Conservation (phyloP, 2,329 filamentous ascomycete genomes). For the Hawksworthiomyces lignivorus region DNA sequence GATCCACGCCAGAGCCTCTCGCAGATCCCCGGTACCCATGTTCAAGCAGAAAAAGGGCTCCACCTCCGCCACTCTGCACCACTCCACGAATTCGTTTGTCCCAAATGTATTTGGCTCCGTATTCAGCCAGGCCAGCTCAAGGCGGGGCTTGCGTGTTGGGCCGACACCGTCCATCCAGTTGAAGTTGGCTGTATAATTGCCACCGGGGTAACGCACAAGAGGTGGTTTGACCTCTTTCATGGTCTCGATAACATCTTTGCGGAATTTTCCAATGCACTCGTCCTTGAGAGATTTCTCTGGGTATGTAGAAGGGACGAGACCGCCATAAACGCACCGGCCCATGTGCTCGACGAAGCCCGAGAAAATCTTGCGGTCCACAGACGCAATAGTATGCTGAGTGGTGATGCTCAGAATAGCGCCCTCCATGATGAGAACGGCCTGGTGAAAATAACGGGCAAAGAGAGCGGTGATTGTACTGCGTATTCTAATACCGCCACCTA, state of each 20-base stretch:
- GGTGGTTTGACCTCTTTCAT: constrained; percentile 68
- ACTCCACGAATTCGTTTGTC: constrained; percentile 80
- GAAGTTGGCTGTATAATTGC: constrained; percentile 79
- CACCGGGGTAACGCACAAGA: constrained; percentile 73
- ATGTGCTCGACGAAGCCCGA: constrained; percentile 90
- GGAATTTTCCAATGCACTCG: constrained; percentile 62
- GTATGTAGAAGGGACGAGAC: constrained; percentile 80
- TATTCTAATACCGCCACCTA: too few relatives aligned
- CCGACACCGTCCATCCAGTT: constrained; percentile 80
- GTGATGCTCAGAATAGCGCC: neutral
- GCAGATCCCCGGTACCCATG: constrained; percentile 64
- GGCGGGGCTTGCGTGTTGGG: constrained; percentile 58
- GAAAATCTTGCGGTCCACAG: too few relatives aligned
- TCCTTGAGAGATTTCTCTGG: constrained; percentile 57
- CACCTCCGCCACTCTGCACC: constrained; percentile 64
- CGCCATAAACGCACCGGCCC: constrained; percentile 82
- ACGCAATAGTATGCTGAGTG: constrained; percentile 2
- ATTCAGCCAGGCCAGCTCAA: constrained; percentile 73
- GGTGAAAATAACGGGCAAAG: too few relatives aligned
- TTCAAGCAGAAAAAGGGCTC: constrained; percentile 77
- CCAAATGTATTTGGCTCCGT: constrained; percentile 73
- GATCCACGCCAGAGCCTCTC: constrained; percentile 62
- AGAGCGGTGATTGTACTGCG: too few relatives aligned
- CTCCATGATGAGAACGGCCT: constrained; percentile 1
- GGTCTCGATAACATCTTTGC: constrained; percentile 68